These are phyloP conservation scores for Hypomontagnella submonticulosa DNA, from an alignment of 495 filamentous ascomycete genomes.

Conservation along the genomic window DNA sequence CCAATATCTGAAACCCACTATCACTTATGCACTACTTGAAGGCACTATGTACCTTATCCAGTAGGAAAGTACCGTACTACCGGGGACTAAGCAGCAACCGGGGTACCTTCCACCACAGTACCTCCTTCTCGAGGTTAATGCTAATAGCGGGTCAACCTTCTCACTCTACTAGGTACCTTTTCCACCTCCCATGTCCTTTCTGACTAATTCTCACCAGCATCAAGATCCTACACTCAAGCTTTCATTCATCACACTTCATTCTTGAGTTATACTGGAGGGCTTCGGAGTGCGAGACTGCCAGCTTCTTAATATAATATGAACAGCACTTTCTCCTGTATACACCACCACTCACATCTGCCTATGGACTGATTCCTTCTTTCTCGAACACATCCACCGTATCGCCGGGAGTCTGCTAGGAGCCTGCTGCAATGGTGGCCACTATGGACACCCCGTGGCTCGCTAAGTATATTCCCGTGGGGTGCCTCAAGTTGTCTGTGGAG, in stretches of 20 bases:
- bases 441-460: slow-evolving; percentile 27
- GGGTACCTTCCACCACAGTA: neutral
- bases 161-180: neutral
- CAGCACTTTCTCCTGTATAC: neutral
- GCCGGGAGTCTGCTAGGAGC: neutral
- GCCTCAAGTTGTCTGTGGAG: slow-evolving; percentile 43
- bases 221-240: too few species aligned
- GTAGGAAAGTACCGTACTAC: too few species aligned
- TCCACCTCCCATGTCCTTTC: too few species aligned
- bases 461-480: slow-evolving; percentile 53
- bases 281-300: too few species aligned
- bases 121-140: neutral
- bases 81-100: too few species aligned
- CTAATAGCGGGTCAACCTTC: neutral
- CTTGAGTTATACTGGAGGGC: too few species aligned
- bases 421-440: neutral
- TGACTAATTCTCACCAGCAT: too few species aligned
- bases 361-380: neutral
- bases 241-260: too few species aligned
- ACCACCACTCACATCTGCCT: neutral
- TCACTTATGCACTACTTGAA: too few species aligned
- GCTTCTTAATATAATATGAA: slow-evolving; percentile 1
- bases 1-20: too few species aligned
- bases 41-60: too few species aligned
- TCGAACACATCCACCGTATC: neutral